phyloP scores from a whole-genome alignment of 2,329 filamentous ascomycete species.

The Pseudogymnoascus sp. region DNA sequence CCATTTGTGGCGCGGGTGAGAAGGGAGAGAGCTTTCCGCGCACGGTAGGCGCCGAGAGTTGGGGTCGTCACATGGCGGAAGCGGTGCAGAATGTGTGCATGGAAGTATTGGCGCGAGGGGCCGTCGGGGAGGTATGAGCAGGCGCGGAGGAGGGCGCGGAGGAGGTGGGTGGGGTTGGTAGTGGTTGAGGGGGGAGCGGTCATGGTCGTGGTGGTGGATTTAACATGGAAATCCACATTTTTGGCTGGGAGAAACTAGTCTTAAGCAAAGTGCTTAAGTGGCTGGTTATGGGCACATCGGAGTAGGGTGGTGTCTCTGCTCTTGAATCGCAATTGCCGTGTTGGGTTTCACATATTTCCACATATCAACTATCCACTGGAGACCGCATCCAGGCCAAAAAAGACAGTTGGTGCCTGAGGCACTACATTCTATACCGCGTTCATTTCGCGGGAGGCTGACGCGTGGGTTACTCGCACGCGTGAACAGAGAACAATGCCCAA shows the following conservation, averaged over 20 bases:
- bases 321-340: conserved; percentile 2
- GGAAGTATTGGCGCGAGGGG: conserved; percentile 39
- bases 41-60: conserved; percentile 32
- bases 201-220: background rate
- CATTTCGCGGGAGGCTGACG: background rate
- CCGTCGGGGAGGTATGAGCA: conserved; percentile 49
- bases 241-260: conserved; percentile 2
- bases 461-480: conserved; percentile 2
- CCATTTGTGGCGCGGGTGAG: conserved; percentile 49
- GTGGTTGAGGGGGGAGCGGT: background rate
- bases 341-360: conserved; percentile 7
- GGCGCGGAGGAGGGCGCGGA: conserved; percentile 54
- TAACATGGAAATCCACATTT: background rate
- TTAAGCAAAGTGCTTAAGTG: conserved; percentile 8
- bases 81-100: conserved; percentile 36
- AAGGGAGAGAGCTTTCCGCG: conserved; percentile 36
- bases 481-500: background rate
- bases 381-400: background rate
- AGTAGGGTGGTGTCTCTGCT: conserved; percentile 1
- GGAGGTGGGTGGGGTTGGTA: conserved; percentile 34
- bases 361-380: background rate
- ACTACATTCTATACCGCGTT: background rate
- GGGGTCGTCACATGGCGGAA: conserved; percentile 38
- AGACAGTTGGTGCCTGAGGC: background rate
- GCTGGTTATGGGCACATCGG: background rate